phyloP scores from a whole-genome alignment of 225 moss, liverwort and hornwort genomes.

The Pseudoscleropodium purum region DNA sequence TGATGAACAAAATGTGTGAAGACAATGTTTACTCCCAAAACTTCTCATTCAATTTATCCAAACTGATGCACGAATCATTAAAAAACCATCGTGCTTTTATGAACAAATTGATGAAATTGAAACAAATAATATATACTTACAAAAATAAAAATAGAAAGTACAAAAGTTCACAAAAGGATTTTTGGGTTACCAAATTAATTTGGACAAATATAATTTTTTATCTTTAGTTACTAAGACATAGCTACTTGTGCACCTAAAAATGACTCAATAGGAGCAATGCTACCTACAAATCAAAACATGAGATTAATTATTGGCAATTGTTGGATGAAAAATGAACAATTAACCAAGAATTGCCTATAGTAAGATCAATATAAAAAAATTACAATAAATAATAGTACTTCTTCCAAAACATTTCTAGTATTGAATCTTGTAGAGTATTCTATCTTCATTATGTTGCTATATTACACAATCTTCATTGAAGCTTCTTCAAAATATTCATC shows the following conservation, averaged over 20 bases:
- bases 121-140: too few relatives aligned
- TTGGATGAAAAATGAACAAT: not conserved
- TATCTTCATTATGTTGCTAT: not conserved
- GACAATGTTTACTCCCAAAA: not conserved
- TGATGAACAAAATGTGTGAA: not conserved
- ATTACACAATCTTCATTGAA: not conserved
- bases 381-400: too few relatives aligned
- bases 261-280: not conserved
- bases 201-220: not conserved
- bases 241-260: not conserved
- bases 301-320: not conserved
- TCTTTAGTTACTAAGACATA: not conserved
- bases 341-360: not conserved
- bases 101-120: too few relatives aligned
- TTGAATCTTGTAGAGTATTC: not conserved
- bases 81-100: too few relatives aligned
- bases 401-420: too few relatives aligned
- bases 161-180: not conserved
- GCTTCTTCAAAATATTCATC: not conserved
- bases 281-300: not conserved
- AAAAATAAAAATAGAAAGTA: too few relatives aligned
- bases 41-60: not conserved
- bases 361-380: too few relatives aligned
- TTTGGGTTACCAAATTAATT: accelerated
- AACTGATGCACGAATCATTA: not conserved